A percentile compares a stretch with the other conserved stretches of the same genome.
phyloP scores from a whole-genome alignment of 139 green algal genomes.

The Pleodorina starrii region DNA sequence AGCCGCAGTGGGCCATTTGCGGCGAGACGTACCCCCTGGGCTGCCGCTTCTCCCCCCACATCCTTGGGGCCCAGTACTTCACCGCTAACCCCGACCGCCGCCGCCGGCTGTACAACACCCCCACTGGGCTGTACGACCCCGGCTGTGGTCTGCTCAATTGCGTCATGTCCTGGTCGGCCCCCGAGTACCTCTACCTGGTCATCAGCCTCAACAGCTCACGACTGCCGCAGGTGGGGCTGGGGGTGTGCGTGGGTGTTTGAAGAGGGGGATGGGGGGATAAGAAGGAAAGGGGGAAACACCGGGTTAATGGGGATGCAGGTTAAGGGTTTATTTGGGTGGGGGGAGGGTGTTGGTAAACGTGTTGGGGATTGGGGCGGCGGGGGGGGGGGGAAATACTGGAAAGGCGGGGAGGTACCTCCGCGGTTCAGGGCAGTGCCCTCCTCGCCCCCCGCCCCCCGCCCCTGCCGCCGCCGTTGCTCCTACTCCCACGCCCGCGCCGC shows the following conservation, averaged over 20 bases:
- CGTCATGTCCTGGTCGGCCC: conserved; percentile 80
- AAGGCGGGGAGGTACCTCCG: no score
- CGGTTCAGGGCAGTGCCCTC: no score
- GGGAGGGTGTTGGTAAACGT: no score
- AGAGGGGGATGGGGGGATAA: neutral
- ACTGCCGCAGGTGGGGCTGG: conserved; percentile 65
- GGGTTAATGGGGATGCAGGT: no score
- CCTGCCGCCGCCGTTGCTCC: neutral
- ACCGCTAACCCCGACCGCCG: conserved; percentile 84
- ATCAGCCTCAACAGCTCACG: conserved; percentile 72
- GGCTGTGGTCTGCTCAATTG: conserved; percentile 60
- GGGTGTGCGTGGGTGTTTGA: neutral
- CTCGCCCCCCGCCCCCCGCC: neutral
- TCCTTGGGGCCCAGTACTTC: conserved; percentile 76
- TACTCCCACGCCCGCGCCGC: neutral
- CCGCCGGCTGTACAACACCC: conserved; percentile 80
- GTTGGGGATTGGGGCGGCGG: no score
- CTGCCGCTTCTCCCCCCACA: conserved; percentile 82
- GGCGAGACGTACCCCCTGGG: conserved; percentile 91
- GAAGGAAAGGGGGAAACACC: no score
- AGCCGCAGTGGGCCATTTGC: conserved; percentile 91
- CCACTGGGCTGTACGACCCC: conserved; percentile 57
- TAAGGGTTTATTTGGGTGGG: no score
- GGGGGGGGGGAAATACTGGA: no score
- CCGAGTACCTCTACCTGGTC: conserved; percentile 92